Evolutionary conservation across 2,329 filamentous ascomycete species (phyloP).

Genomic region (Alternaria triticina): DNA sequence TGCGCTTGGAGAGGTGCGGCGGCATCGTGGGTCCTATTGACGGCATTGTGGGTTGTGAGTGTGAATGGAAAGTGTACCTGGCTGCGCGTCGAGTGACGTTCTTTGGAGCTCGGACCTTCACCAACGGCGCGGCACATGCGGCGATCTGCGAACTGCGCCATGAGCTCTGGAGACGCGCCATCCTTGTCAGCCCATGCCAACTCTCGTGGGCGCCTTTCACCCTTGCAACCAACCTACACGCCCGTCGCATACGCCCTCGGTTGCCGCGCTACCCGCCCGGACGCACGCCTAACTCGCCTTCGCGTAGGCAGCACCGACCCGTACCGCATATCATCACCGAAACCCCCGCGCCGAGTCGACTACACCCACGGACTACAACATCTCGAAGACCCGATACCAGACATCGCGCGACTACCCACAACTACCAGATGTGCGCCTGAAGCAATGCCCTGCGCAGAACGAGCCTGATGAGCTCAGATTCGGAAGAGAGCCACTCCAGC

Average conservation of each 20-base stretch:
- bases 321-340: conserved; percentile 12
- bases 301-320: conserved; percentile 11
- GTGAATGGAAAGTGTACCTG: neutral
- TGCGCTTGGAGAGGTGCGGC: conserved; percentile 64
- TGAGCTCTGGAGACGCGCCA: conserved; percentile 16
- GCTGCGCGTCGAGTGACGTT: conserved; percentile 17
- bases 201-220: neutral
- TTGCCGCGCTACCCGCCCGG: neutral
- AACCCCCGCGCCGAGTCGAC: conserved; percentile 16
- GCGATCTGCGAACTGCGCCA: conserved; percentile 20
- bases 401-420: neutral
- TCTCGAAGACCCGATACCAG: neutral
- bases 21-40: conserved; percentile 75
- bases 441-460: conserved; percentile 61
- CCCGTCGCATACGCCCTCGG: neutral
- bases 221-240: neutral
- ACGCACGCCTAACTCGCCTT: neutral
- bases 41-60: conserved; percentile 60
- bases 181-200: neutral
- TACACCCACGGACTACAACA: neutral
- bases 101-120: conserved; percentile 30
- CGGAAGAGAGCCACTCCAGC: conserved; percentile 67
- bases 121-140: conserved; percentile 17
- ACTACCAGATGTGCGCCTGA: conserved; percentile 34
- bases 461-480: conserved; percentile 73